Conservation (phyloP, 768 basidiomycete species). For the Boletus patriciae region DNA sequence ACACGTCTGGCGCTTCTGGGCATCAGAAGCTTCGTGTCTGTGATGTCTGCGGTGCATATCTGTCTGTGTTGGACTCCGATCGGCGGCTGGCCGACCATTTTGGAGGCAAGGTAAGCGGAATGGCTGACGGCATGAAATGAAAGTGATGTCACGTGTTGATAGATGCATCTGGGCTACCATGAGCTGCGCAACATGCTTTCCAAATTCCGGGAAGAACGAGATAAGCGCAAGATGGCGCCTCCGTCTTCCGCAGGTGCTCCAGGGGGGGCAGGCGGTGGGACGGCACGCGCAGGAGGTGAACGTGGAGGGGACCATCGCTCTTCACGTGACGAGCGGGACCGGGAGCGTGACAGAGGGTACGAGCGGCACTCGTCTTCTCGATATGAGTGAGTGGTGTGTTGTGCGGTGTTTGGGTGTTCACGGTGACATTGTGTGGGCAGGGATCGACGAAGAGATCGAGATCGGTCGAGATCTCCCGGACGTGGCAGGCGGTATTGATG, state of each 20-base stretch:
- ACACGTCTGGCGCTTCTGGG: slow-evolving; percentile 98
- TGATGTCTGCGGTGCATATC: slow-evolving; percentile 99
- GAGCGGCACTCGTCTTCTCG: slow-evolving; percentile 69
- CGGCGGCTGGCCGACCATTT: slow-evolving; percentile 98
- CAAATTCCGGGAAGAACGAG: slow-evolving; percentile 89
- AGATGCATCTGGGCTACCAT: slow-evolving; percentile 99
- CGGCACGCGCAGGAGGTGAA: slow-evolving; percentile 44
- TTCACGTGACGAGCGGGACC: slow-evolving; percentile 64
- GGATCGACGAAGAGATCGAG: slow-evolving; percentile 69
- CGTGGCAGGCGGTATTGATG: slow-evolving; percentile 53
- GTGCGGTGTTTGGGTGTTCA: slow-evolving; percentile 20
- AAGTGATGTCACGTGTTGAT: slow-evolving; percentile 34
- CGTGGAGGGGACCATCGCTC: slow-evolving; percentile 55
- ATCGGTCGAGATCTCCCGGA: slow-evolving; percentile 72
- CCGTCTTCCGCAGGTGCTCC: slow-evolving; percentile 41
- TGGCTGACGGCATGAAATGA: slow-evolving; percentile 20
- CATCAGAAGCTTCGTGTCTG: slow-evolving; percentile 99
- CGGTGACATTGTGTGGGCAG: slow-evolving; percentile 34
- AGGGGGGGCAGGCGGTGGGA: slow-evolving; percentile 37
- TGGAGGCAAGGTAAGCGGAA: slow-evolving; percentile 86
- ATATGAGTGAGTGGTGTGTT: slow-evolving; percentile 60
- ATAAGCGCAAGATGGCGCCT: slow-evolving; percentile 68
- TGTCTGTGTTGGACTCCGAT: slow-evolving; percentile 97
- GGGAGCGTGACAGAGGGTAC: slow-evolving; percentile 67
- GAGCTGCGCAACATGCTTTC: slow-evolving; percentile 92